Base-by-base conservation (phyloP, 352 stramenopile genomes). In the Phytophthora constricta region DNA sequence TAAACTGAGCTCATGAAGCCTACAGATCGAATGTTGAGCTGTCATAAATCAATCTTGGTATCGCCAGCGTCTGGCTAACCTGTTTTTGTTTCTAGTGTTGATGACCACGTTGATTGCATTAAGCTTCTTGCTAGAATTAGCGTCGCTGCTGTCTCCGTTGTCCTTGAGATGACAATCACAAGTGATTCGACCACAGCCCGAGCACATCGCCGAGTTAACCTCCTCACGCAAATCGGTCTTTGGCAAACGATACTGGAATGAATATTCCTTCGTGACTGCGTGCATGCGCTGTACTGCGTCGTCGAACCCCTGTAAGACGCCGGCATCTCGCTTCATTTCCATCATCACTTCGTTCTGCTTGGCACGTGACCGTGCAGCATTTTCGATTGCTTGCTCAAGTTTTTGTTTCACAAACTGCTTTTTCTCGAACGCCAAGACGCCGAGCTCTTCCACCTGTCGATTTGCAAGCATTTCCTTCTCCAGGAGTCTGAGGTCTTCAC, bases 181-280 rank as follows among this genome's bases (percentile, higher is more conserved):
- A 9, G 71, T 76, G 28, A 90, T 84, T 10, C 79, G 72, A 5
- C 82, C 79, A 45, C 82, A 90, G 0, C 52, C 54, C 7, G 70
- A 67, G 45, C 82, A 90, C 65, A 89, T 89, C 14, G 53, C 53
- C 14, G 70, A 74, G 7, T 81, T 52, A 1, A 31, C 27, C 37
- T 79, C 58, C 33, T 91, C 79, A 11, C 81, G 76, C 20, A 90
- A 20, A 54, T 94, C 86, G 1, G 74, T 64, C 55, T 91, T 91
- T 1, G 82, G 72, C 2, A 89, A 22, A 11, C 82, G 74, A 48
- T 87, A 91, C 42, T 88, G 76, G 22, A 86, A 84, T 33, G 81
- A 84, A 11, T 77, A 78, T 20, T 89, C 69, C 23, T 84, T 68
- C 16, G 80, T 74, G 61, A 92, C 83, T 23, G 62, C 58, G n/a